Percentiles rank a stretch among this genome's conserved stretches.
Evolutionary conservation across 106 monocot species (phyloP).

Genomic region (Platanthera guangdongensis): DNA sequence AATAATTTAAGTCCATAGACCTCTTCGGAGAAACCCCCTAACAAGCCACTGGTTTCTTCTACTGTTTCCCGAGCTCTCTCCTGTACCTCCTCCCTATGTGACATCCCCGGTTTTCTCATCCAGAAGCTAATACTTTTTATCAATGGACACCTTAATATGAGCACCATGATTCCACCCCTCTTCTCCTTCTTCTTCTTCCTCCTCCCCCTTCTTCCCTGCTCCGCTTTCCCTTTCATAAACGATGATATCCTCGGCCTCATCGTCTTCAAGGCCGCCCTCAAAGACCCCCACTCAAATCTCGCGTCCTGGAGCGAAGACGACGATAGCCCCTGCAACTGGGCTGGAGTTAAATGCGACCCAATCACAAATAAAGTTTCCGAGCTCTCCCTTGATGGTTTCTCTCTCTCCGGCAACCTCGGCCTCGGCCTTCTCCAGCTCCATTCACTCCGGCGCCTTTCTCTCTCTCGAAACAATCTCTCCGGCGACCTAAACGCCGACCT

Average conservation of each 20-base stretch:
- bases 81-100: neutral
- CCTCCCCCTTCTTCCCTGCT: neutral
- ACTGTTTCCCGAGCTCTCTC: neutral
- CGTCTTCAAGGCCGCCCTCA: conserved; percentile 57
- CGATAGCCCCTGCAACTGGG: conserved; percentile 45
- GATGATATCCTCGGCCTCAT: conserved; percentile 65
- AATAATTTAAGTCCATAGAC: neutral
- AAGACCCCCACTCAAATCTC: conserved; percentile 32
- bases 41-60: neutral
- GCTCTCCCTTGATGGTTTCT: conserved; percentile 33
- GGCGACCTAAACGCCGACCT: conserved; percentile 33
- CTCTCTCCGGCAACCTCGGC: conserved; percentile 54
- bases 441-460: conserved; percentile 32
- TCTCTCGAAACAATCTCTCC: conserved; percentile 49
- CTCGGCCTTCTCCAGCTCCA: conserved; percentile 60
- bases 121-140: neutral
- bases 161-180: neutral
- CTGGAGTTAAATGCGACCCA: conserved; percentile 40
- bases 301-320: conserved; percentile 70
- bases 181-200: conserved; percentile 17
- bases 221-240: conserved; percentile 26
- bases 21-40: neutral
- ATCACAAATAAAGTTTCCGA: conserved; percentile 28
- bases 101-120: neutral
- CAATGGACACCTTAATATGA: neutral